These are phyloP conservation scores for Periconia digitata DNA, from an alignment of 2,329 filamentous ascomycete genomes.

Conservation along the genomic window DNA sequence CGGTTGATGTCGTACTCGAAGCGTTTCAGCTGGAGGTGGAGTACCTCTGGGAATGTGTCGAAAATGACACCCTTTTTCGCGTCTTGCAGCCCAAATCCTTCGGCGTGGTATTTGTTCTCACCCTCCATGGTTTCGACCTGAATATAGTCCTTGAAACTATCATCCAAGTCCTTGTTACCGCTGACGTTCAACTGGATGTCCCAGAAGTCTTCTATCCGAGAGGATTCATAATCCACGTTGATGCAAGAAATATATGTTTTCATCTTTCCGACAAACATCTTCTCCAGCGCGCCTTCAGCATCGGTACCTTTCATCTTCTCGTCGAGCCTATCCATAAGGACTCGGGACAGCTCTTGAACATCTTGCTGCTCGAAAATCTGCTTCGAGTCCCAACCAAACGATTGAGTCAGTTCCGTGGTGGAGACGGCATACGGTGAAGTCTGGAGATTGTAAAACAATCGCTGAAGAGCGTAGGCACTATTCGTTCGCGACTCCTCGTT, in stretches of 20 bases:
- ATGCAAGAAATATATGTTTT: conserved; percentile 99
- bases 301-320: conserved; percentile 97
- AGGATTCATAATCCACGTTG: conserved; percentile 96
- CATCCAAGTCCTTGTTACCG: conserved; percentile 87
- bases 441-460: conserved; percentile 93
- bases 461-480: conserved; percentile 90
- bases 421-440: conserved; percentile 81
- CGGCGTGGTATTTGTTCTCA: conserved; percentile 97
- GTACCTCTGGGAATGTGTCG: conserved; percentile 87
- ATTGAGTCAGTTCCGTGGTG: conserved; percentile 91
- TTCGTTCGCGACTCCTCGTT: conserved; percentile 78
- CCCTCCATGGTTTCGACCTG: conserved; percentile 96
- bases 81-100: conserved; percentile 89
- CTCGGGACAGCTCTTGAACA: conserved; percentile 93
- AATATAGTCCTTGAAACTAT: conserved; percentile 95
- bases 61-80: conserved; percentile 98
- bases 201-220: conserved; percentile 96
- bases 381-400: conserved; percentile 96
- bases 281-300: conserved; percentile 82
- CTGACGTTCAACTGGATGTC: conserved; percentile 97
- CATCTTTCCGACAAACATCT: conserved; percentile 95
- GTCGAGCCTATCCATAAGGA: conserved; percentile 96
- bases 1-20: conserved; percentile 97
- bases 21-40: conserved; percentile 93
- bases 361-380: conserved; percentile 99